phyloP scores from a whole-genome alignment of 495 filamentous ascomycete genomes.

The Hypoxylon lenormandii region DNA sequence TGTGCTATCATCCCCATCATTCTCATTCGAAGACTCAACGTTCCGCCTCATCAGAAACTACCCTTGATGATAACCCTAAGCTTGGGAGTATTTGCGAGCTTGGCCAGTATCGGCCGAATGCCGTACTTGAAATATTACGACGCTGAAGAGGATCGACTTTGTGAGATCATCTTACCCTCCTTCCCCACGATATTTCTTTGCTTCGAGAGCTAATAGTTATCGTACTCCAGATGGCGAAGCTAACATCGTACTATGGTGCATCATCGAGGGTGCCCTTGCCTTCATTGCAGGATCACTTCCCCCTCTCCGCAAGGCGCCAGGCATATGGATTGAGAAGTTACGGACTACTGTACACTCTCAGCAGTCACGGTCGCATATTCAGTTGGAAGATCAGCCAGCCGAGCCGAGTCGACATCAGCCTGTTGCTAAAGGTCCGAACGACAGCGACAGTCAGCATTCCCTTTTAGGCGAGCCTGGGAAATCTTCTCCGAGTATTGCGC shows the following conservation, averaged over 20 bases:
- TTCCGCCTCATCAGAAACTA: conserved; percentile 5
- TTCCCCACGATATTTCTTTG: neutral
- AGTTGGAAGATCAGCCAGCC: neutral
- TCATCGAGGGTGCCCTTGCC: conserved; percentile 3
- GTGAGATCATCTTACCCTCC: neutral
- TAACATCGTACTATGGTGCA: conserved; percentile 13
- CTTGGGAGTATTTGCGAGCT: conserved; percentile 20
- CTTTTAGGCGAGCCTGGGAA: conserved; percentile 2
- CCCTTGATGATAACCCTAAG: conserved; percentile 11
- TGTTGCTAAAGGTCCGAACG: neutral
- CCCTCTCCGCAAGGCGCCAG: conserved; percentile 7
- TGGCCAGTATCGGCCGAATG: conserved; percentile 11
- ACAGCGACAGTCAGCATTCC: neutral
- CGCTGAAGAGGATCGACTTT: conserved; percentile 11
- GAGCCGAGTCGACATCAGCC: neutral
- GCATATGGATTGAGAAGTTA: conserved; percentile 1
- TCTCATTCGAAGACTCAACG: conserved; percentile 9
- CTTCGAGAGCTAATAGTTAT: neutral
- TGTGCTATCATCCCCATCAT: conserved; percentile 22
- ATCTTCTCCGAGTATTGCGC: neutral
- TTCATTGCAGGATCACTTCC: conserved; percentile 15
- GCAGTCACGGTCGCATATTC: neutral
- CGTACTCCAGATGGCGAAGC: neutral
- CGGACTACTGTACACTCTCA: neutral
- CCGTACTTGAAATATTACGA: conserved; percentile 15